Evolutionary conservation across 176 grass and related monocot species (phyloP), one percentile per base, ranked within the genome.

Genomic region (Alloteropsis semialata): DNA sequence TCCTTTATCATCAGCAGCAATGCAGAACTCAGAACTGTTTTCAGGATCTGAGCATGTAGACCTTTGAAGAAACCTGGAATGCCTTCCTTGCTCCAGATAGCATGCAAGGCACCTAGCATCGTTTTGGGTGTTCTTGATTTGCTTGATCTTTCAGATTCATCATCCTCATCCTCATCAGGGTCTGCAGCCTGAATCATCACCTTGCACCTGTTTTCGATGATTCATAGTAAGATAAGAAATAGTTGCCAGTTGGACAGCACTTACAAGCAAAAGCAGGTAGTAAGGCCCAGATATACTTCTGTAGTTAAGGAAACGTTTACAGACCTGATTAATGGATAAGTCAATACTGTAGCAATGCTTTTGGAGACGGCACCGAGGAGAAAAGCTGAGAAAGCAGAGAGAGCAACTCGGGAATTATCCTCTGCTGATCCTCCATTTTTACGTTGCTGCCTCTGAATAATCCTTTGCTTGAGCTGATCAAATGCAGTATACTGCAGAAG

Each of bases 1-100:
- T 99, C 96, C 82, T 99, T 99, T 78, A 99, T 96, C 96, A 99
- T 99, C 84, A 99, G 77, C 59, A 99, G 84, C 58, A 99, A 88
- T 57, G 96, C 96, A 16, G 96, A 99, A 63, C 96, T 99, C 78
- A 99, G 54, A 62, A 99, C 96, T 50, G 96, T 96, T 89, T 99
- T 99, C 10, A 99, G 56, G 64, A 99, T 99, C 85, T 99, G 96
- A 61, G 91, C 96, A 18, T 99, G 55, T 73, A 99, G 62, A 33
- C 96, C 96, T 84, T 96, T 96, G 87, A 94, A 99, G 85, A 99
- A 94, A 14, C 96, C 96, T 34, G 93, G 80, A 66, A 99, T 78
- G 55, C 96, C 96, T 89, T 99, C 96, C 54, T 91, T 93, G 36
- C 49, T 92, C 96, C 96, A 96, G 76, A 99, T 96, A 33, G 91